Percentiles rank a stretch among this genome's conserved stretches.
phyloP scores from a whole-genome alignment of 1,284 basidiomycete genomes.

The Pascua sp. region DNA sequence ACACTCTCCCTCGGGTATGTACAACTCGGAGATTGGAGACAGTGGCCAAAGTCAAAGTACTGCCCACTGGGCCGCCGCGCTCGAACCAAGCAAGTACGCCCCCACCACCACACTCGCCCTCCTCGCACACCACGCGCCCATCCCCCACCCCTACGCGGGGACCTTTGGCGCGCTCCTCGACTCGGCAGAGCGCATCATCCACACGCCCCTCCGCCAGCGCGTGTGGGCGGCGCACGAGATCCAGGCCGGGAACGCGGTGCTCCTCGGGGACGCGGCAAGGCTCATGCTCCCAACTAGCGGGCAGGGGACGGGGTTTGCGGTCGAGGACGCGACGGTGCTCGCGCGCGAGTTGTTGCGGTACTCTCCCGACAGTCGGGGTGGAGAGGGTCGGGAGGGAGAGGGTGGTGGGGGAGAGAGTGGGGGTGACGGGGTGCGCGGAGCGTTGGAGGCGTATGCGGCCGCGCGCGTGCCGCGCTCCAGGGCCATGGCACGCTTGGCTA shows the following conservation, averaged over 20 bases:
- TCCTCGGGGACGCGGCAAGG: not conserved
- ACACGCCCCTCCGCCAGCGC: not conserved
- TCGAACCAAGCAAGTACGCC: not conserved
- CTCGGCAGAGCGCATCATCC: not conserved
- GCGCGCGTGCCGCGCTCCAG: too few relatives aligned
- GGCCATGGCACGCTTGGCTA: too few relatives aligned
- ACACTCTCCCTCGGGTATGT: too few relatives aligned
- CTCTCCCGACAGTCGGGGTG: not conserved
- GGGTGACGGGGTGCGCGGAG: too few relatives aligned
- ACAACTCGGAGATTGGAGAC: too few relatives aligned
- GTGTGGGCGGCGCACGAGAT: slow-evolving; percentile 3
- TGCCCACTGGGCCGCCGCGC: not conserved
- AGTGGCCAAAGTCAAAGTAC: too few relatives aligned
- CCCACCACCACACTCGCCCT: not conserved
- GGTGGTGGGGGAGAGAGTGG: too few relatives aligned
- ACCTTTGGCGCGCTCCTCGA: not conserved
- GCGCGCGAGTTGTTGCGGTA: not conserved
- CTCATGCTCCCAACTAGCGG: slow-evolving; percentile 2
- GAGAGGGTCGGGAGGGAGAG: too few relatives aligned
- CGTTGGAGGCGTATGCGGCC: too few relatives aligned
- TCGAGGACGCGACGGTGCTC: slow-evolving; percentile 1
- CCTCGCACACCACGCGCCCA: not conserved
- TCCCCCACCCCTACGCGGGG: slow-evolving; percentile 2
- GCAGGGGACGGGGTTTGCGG: slow-evolving; percentile 4
- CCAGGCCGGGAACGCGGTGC: not conserved